Base-by-base conservation (phyloP, 805 yeast species). In the Sugiyamaella smithiae region DNA sequence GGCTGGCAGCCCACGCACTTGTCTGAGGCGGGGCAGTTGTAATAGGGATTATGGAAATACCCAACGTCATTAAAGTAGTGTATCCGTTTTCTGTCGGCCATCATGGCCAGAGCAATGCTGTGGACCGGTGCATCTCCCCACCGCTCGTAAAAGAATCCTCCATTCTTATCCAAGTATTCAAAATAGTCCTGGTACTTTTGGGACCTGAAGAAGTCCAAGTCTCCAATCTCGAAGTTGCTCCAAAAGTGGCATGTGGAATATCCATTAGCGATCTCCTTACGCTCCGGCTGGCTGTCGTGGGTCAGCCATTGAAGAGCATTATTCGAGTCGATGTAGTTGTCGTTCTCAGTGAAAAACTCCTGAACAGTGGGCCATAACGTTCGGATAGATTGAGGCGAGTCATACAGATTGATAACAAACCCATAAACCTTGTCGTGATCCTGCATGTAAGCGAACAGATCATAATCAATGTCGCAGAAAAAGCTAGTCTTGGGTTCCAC, bases 81-180 rank as follows among this genome's bases (percentile, higher is more conserved):
- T 31, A 88, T 74, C 46, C 76, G 73, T 6, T 70, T 64, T 57
- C 78, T 82, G 57, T 84, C 88, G 5, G 83, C 86, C 62, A 88
- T 85, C 32, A 88, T 64, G 0, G 81, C 83, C 29, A 87, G 66
- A 0, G 91, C 96, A 38, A 88, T 60, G 2, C 89, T 80, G 63
- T 87, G 93, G 1, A 88, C 93, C 0, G 96, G 96, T 0, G 95
- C 96, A 69, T 88, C 96, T 2, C 96, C 96, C 96, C 96, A 88
- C 49, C 96, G 68, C 64, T 88, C 96, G 59, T 88, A 88, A 64
- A 86, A 88, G 60, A 88, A 88, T 3, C 91, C 91, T 16, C 95
- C 93, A 1, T 81, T 66, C 2, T 72, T 52, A 49, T 88, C 96
- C 33, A 88, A 67, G 58, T 72, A 68, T 26, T 82, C 68, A 59